Conservation (phyloP, 371 early-diverging fungal species). For the Mortierella sp. region DNA sequence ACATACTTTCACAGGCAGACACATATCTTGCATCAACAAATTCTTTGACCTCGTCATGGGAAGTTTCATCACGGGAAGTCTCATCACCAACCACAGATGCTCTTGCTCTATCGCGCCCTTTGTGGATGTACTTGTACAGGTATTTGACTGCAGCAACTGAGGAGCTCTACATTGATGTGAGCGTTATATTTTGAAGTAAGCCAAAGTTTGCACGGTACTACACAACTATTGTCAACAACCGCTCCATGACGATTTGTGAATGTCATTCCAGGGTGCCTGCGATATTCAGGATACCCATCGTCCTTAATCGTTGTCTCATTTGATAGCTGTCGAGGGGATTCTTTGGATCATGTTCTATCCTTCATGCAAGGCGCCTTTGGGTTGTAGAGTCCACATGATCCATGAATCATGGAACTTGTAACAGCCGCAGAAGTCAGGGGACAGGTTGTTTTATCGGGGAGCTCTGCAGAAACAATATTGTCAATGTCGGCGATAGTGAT, state of each 20-base stretch:
- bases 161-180: conserved; percentile 59
- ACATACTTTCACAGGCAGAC: not conserved
- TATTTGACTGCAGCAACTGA: conserved; percentile 51
- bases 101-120: conserved; percentile 47
- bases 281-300: conserved; percentile 31
- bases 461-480: conserved; percentile 51
- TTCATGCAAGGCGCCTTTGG: conserved; percentile 50
- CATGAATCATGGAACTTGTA: not conserved
- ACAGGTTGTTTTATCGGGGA: conserved; percentile 26
- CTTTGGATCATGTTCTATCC: conserved; percentile 40
- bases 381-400: conserved; percentile 18
- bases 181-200: conserved; percentile 58
- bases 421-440: not conserved
- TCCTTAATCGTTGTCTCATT: conserved; percentile 28
- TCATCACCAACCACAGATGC: not conserved
- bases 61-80: conserved; percentile 14
- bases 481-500: conserved; percentile 47
- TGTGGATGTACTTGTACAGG: conserved; percentile 60
- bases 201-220: conserved; percentile 54
- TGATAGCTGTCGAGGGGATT: conserved; percentile 18
- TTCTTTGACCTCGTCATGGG: not conserved
- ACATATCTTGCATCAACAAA: not conserved
- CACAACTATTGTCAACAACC: conserved; percentile 49
- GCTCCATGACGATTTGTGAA: not conserved
- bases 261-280: not conserved